Conservation (phyloP, 192 early-diverging fungal species). For the Backusella luteola region DNA sequence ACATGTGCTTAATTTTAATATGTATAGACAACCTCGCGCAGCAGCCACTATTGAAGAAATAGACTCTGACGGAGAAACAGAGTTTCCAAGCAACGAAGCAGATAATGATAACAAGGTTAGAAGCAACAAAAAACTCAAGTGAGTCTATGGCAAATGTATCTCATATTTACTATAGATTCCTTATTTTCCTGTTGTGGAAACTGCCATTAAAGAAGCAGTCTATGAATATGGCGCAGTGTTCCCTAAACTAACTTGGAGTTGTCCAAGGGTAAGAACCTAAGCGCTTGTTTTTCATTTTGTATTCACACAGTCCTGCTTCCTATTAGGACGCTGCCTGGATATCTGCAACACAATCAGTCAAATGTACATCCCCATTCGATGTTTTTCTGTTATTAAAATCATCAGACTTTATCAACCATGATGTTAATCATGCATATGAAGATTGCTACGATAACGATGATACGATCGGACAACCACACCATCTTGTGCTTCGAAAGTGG, state of each 20-base stretch:
- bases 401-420: slow-evolving; percentile 88
- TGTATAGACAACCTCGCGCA: slow-evolving; percentile 26
- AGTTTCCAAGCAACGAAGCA: slow-evolving; percentile 30
- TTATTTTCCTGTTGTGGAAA: neutral
- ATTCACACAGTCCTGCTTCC: neutral
- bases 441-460: slow-evolving; percentile 48
- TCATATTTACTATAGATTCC: neutral
- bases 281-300: neutral
- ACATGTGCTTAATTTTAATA: neutral
- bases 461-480: slow-evolving; percentile 40
- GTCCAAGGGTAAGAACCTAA: slow-evolving; percentile 63
- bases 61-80: slow-evolving; percentile 34
- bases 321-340: slow-evolving; percentile 88
- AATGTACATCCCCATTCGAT: slow-evolving; percentile 75
- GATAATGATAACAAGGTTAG: slow-evolving; percentile 18
- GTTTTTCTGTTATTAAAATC: slow-evolving; percentile 89
- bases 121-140: neutral
- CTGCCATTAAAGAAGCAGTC: neutral
- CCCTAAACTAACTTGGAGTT: slow-evolving; percentile 95
- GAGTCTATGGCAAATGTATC: neutral
- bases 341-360: slow-evolving; percentile 70
- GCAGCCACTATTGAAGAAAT: slow-evolving; percentile 30
- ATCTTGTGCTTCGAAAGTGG: slow-evolving; percentile 90
- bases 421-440: slow-evolving; percentile 76
- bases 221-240: slow-evolving; percentile 1